phyloP scores from a whole-genome alignment of 2,329 filamentous ascomycete species.

The Falciphora oryzae region DNA sequence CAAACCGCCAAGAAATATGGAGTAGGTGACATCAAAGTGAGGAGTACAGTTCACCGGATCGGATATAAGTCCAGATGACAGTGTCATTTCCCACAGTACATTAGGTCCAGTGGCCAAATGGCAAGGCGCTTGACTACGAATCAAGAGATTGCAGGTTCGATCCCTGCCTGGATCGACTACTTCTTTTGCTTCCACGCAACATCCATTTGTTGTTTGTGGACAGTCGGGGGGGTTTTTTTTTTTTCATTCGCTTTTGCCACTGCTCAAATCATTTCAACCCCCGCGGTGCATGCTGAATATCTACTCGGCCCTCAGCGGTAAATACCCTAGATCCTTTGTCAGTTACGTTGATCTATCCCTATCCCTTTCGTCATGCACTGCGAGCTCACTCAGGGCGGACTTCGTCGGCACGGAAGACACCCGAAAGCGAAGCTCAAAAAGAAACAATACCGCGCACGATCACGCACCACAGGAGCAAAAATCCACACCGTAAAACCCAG shows the following conservation, averaged over 20 bases:
- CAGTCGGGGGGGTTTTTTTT: neutral
- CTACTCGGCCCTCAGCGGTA: too few species aligned
- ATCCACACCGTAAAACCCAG: neutral
- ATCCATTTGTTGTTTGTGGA: too few species aligned
- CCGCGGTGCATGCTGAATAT: too few species aligned
- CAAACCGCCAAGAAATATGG: neutral
- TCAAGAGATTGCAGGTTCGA: constrained; percentile 33
- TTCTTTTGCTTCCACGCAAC: neutral
- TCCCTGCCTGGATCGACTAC: constrained; percentile 21
- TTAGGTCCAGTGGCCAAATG: constrained; percentile 23
- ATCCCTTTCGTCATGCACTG: too few species aligned
- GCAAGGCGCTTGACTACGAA: constrained; percentile 33
- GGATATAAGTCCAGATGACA: neutral
- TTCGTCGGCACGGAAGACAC: too few species aligned
- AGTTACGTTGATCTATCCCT: too few species aligned
- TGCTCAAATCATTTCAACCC: neutral
- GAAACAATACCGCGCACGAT: too few species aligned
- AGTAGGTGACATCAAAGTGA: too few species aligned
- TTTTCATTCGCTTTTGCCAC: neutral
- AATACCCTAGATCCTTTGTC: too few species aligned
- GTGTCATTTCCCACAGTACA: neutral
- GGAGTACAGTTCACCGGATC: too few species aligned
- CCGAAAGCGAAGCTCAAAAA: too few species aligned
- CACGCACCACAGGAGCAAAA: neutral
- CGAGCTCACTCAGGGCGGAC: too few species aligned